These are phyloP conservation scores for Aureobasidium sp. DNA, from an alignment of 2,329 filamentous ascomycete genomes.

Conservation along the genomic window DNA sequence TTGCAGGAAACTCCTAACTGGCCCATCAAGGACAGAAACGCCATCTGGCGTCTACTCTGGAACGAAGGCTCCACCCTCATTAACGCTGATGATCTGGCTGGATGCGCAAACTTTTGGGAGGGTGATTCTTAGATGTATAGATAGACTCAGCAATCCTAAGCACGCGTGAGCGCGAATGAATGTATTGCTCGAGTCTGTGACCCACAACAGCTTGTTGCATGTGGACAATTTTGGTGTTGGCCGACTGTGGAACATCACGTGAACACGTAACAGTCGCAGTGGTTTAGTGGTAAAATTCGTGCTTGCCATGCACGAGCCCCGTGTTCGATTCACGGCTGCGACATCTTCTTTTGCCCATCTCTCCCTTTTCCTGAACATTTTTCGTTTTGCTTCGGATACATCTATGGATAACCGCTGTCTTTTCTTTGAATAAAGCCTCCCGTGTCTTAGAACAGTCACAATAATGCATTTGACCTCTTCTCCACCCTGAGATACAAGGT, in stretches of 20 bases:
- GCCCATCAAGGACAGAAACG: constrained; percentile 50
- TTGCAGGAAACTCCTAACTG: constrained; percentile 36
- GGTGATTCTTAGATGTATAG: background rate
- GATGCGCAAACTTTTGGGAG: constrained; percentile 12
- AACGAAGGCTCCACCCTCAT: constrained; percentile 52
- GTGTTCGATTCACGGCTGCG: constrained; percentile 12
- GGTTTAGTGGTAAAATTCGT: constrained; percentile 13
- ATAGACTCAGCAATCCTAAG: background rate
- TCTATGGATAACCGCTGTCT: no score
- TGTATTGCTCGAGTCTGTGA: no score
- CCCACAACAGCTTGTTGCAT: no score
- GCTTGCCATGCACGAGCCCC: constrained; percentile 11
- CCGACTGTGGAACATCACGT: background rate
- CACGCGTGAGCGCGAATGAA: background rate
- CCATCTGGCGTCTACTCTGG: constrained; percentile 48
- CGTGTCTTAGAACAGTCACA: no score
- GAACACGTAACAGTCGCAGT: background rate
- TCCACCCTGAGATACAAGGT: no score
- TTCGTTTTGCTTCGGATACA: no score
- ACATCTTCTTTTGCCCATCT: background rate
- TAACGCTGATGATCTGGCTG: constrained; percentile 56
- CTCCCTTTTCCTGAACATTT: no score
- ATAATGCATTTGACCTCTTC: no score
- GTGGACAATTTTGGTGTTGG: background rate
- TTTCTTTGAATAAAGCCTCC: no score